phyloP scores from a whole-genome alignment of 495 filamentous ascomycete genomes.

The Staphylotrichum longicolle region DNA sequence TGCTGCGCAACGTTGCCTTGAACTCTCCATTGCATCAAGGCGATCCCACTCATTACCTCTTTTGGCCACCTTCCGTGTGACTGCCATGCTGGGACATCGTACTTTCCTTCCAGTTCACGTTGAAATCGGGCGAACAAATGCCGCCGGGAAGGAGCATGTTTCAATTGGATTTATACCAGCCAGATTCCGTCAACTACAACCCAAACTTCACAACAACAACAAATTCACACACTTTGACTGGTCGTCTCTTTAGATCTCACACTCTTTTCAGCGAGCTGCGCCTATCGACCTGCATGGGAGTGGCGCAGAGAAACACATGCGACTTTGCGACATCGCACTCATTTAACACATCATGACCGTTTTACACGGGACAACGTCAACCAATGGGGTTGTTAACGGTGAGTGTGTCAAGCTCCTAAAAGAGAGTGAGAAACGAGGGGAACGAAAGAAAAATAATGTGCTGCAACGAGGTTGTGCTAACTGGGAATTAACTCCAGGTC shows the following conservation, averaged over 20 bases:
- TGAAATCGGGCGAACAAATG: not conserved
- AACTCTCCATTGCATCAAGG: not conserved
- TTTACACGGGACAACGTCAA: not conserved
- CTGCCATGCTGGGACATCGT: slow-evolving; percentile 13
- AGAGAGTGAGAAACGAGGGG: not conserved
- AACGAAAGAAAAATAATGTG: not conserved
- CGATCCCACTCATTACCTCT: slow-evolving; percentile 9
- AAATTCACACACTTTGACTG: not conserved
- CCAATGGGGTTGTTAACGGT: slow-evolving; percentile 11
- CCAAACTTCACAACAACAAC: not conserved
- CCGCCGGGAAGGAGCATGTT: not conserved
- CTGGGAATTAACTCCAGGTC: not conserved
- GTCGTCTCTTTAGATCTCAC: not conserved
- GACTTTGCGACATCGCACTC: slow-evolving; percentile 3
- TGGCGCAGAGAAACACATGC: not conserved
- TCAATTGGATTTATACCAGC: not conserved
- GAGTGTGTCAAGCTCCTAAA: not conserved
- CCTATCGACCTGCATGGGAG: not conserved
- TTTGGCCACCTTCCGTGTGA: slow-evolving; percentile 13
- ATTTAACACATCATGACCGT: slow-evolving; percentile 11
- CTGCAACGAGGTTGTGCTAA: not conserved
- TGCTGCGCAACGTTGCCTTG: not conserved
- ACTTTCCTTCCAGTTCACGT: not conserved
- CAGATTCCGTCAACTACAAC: not conserved
- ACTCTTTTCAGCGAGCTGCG: not conserved